These are phyloP conservation scores for Naegleria gruberi DNA, from an alignment of 208 protist genomes.

Conservation along the genomic window DNA sequence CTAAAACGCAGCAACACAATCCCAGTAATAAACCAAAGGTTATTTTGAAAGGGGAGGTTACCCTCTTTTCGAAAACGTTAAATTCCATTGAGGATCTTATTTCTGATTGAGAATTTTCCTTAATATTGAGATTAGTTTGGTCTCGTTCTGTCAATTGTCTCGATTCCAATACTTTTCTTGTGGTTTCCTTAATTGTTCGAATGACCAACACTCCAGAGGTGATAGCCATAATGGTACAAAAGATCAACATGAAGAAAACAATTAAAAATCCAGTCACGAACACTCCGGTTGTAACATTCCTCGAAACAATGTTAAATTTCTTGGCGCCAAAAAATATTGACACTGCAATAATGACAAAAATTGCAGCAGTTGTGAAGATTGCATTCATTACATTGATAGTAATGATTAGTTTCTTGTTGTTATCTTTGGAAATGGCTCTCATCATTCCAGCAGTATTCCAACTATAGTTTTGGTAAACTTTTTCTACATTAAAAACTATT, in stretches of 20 bases:
- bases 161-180: neutral
- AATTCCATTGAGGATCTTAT: neutral
- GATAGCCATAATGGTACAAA: neutral
- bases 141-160: too few species aligned
- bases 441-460: neutral
- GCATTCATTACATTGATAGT: neutral
- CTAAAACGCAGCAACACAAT: neutral
- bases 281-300: neutral
- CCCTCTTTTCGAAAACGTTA: neutral
- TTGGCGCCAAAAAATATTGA: neutral
- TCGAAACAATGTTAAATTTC: neutral
- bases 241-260: neutral
- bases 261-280: neutral
- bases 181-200: neutral
- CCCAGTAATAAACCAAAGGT: neutral
- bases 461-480: neutral
- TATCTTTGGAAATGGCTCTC: neutral
- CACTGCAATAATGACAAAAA: neutral
- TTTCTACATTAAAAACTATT: neutral
- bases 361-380: neutral
- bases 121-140: too few species aligned
- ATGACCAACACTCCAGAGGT: neutral
- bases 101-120: too few species aligned
- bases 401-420: neutral
- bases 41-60: neutral